Evolutionary conservation across 352 stramenopile genomes (phyloP).

Genomic region (Albugo laibachii): DNA sequence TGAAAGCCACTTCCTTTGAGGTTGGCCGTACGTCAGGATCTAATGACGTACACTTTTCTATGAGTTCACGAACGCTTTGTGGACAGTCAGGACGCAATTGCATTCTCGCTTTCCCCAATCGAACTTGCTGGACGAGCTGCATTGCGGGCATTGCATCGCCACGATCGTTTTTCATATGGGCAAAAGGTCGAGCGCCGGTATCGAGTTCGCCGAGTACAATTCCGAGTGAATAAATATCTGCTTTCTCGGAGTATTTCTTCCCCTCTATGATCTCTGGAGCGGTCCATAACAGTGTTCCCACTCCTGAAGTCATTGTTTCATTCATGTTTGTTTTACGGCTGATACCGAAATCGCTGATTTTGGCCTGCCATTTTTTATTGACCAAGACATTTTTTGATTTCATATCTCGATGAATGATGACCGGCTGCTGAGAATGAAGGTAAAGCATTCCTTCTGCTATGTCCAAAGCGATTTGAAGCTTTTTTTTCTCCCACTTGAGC

Average conservation of each 20-base stretch:
- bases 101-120: slow-evolving; percentile 27
- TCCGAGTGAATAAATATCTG: slow-evolving; percentile 77
- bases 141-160: slow-evolving; percentile 37
- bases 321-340: slow-evolving; percentile 49
- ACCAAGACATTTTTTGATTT: slow-evolving; percentile 79
- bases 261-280: slow-evolving; percentile 77
- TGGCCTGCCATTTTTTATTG: slow-evolving; percentile 36
- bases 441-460: slow-evolving; percentile 70
- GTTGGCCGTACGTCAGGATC: slow-evolving; percentile 36
- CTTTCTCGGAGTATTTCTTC: slow-evolving; percentile 71
- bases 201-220: slow-evolving; percentile 69
- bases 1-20: slow-evolving; percentile 52
- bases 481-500: slow-evolving; percentile 42
- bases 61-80: slow-evolving; percentile 23
- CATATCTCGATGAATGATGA: slow-evolving; percentile 70
- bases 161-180: slow-evolving; percentile 18
- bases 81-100: slow-evolving; percentile 36
- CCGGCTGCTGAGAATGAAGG: slow-evolving; percentile 44
- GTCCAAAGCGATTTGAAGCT: slow-evolving; percentile 69
- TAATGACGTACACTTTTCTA: slow-evolving; percentile 34
- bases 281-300: slow-evolving; percentile 68
- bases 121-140: slow-evolving; percentile 45
- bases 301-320: slow-evolving; percentile 56
- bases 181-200: slow-evolving; percentile 37
- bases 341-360: slow-evolving; percentile 79